Evolutionary conservation across 139 green algal species (phyloP).

Genomic region (Haematococcus sp.): DNA sequence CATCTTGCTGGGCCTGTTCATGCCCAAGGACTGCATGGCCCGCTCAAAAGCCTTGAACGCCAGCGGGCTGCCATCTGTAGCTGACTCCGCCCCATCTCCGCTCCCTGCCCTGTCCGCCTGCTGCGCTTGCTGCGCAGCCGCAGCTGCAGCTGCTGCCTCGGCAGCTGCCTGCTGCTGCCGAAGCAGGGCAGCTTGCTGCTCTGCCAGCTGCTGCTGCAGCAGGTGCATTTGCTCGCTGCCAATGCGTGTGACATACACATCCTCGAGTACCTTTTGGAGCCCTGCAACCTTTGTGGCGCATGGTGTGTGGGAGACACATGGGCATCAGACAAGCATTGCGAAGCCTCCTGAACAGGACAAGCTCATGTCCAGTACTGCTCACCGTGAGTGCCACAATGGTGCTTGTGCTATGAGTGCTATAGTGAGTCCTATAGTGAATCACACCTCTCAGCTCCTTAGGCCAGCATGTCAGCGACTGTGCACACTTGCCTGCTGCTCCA

Average conservation of each 20-base stretch:
- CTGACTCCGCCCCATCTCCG: too few species aligned
- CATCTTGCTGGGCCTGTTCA: too few species aligned
- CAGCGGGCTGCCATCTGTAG: too few species aligned
- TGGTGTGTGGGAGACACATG: not conserved
- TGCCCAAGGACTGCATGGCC: too few species aligned
- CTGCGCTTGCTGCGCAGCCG: not conserved
- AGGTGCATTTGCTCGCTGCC: not conserved
- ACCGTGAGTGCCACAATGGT: not conserved
- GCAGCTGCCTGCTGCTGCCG: slow-evolving; percentile 3
- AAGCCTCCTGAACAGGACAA: not conserved
- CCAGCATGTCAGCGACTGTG: too few species aligned
- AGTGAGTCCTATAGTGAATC: not conserved
- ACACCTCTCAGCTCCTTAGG: too few species aligned
- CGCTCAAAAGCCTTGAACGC: too few species aligned
- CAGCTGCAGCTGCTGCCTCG: slow-evolving; percentile 1
- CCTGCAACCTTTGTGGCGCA: not conserved
- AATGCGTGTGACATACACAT: slow-evolving; percentile 3
- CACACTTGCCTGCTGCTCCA: too few species aligned
- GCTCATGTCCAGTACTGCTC: not conserved
- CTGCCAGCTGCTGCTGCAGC: slow-evolving; percentile 10
- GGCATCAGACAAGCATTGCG: not conserved
- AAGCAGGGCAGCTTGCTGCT: not conserved
- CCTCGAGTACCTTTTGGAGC: slow-evolving; percentile 5
- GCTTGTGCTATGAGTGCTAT: not conserved
- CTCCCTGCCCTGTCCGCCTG: too few species aligned